These are phyloP conservation scores for Epichloe sibirici DNA, from an alignment of 2,329 filamentous ascomycete genomes.

Conservation along the genomic window DNA sequence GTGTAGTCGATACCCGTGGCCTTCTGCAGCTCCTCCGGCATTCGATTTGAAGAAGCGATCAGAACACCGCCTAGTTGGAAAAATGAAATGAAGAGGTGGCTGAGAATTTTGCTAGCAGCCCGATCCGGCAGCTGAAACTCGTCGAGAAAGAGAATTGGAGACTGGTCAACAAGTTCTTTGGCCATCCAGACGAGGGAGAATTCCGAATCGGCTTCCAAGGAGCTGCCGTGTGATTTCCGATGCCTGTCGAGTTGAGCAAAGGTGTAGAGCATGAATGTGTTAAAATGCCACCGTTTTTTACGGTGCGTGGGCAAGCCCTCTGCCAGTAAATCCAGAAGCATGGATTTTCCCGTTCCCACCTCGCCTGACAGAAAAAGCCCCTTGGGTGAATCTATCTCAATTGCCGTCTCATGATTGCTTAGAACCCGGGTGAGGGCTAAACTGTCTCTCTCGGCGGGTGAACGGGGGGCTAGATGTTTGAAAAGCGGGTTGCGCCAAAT, in stretches of 20 bases:
- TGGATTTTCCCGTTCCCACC: conserved; percentile 73
- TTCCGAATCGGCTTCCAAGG: conserved; percentile 23
- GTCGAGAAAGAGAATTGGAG: conserved; percentile 67
- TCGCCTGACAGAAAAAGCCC: conserved; percentile 70
- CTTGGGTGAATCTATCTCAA: conserved; percentile 58
- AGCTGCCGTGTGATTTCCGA: conserved; percentile 27
- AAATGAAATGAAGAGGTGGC: conserved; percentile 65
- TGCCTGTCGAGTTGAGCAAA: conserved; percentile 60
- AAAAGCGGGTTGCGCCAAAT: conserved; percentile 48
- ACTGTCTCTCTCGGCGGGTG: conserved; percentile 39
- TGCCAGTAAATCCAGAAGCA: conserved; percentile 75
- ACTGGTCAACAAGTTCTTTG: conserved; percentile 61
- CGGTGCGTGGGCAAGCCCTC: conserved; percentile 61
- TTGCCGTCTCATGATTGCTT: conserved; percentile 57
- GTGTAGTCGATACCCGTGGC: conserved; percentile 59
- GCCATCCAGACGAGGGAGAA: conserved; percentile 64
- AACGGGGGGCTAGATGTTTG: conserved; percentile 43
- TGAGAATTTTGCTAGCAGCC: conserved; percentile 66
- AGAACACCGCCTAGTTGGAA: conserved; percentile 74
- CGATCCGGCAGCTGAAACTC: conserved; percentile 77
- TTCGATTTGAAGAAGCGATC: conserved; percentile 68
- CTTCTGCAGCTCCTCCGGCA: conserved; percentile 71
- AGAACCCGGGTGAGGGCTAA: conserved; percentile 57
- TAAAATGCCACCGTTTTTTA: conserved; percentile 72
- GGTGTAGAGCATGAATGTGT: conserved; percentile 73